Percentiles rank a stretch among this genome's conserved stretches.
These are phyloP conservation scores for Simmondsia chinensis DNA, from an alignment of 148 eudicot genomes.

Conservation along the genomic window DNA sequence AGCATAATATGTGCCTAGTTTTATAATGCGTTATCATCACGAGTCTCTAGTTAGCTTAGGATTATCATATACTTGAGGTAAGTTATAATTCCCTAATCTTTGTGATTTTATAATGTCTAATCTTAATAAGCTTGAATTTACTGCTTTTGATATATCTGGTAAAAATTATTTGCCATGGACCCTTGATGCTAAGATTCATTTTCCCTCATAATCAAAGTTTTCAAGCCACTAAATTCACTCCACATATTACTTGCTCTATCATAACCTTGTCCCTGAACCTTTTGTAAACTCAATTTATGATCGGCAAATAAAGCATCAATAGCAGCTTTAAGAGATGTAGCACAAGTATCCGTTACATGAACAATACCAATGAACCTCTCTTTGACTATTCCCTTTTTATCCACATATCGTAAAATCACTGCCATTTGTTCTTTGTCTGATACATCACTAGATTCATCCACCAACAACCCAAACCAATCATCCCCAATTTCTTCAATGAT, in stretches of 20 bases:
- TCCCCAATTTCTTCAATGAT: neutral
- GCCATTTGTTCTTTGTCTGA: neutral
- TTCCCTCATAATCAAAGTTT: neutral
- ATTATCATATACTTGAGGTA: no score
- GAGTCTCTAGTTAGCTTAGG: no score
- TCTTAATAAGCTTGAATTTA: no score
- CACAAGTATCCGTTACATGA: neutral
- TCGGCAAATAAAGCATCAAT: neutral
- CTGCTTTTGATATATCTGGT: no score
- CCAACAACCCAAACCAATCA: neutral
- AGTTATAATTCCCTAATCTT: no score
- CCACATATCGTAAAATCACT: neutral
- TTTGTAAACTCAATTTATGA: neutral
- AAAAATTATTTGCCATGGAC: no score
- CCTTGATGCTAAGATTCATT: no score
- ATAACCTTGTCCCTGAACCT: neutral
- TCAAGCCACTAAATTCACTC: neutral
- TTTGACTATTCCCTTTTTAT: neutral
- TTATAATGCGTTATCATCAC: no score
- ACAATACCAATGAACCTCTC: neutral
- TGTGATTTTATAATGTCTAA: no score
- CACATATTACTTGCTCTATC: neutral
- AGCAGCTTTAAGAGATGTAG: neutral
- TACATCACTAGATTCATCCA: neutral
- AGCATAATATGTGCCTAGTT: no score